These are phyloP conservation scores for Chamaenerion angustifolium DNA, from an alignment of 345 rosid genomes.

Conservation along the genomic window DNA sequence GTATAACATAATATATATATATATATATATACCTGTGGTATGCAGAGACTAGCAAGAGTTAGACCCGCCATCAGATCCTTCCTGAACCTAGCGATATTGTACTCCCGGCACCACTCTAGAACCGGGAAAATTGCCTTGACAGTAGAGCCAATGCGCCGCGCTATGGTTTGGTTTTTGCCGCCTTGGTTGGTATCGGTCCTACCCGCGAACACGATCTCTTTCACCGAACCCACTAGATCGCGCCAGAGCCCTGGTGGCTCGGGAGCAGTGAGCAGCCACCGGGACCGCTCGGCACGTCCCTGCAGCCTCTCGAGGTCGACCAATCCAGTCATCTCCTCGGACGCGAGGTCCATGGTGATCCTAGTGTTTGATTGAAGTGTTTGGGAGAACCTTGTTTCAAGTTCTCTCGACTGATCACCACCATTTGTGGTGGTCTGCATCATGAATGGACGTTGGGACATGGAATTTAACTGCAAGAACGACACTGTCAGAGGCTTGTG, in stretches of 20 bases:
- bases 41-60: constrained; percentile 94
- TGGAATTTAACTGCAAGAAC: no score
- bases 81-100: constrained; percentile 45
- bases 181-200: constrained; percentile 14
- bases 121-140: constrained; percentile 48
- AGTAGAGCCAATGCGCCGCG: constrained; percentile 17
- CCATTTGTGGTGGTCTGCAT: constrained; percentile 1
- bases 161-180: constrained; percentile 19
- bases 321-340: constrained; percentile 12
- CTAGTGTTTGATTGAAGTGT: constrained; percentile 56
- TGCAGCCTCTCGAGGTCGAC: constrained; percentile 25
- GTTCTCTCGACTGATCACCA: constrained; percentile 6
- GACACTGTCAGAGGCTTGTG: no score
- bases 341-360: constrained; percentile 21
- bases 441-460: neutral
- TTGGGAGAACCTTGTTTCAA: constrained; percentile 52
- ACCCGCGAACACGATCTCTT: constrained; percentile 17
- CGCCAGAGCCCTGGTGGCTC: constrained; percentile 52
- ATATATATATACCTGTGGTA: constrained; percentile 59
- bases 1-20: no score
- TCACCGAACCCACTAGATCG: constrained; percentile 28
- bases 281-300: constrained; percentile 19
- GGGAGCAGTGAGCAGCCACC: constrained; percentile 61
- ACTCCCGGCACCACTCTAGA: constrained; percentile 48
- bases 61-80: constrained; percentile 72